These are phyloP conservation scores for Talaromyces amestolkiae DNA, from an alignment of 2,329 filamentous ascomycete genomes.

Conservation along the genomic window DNA sequence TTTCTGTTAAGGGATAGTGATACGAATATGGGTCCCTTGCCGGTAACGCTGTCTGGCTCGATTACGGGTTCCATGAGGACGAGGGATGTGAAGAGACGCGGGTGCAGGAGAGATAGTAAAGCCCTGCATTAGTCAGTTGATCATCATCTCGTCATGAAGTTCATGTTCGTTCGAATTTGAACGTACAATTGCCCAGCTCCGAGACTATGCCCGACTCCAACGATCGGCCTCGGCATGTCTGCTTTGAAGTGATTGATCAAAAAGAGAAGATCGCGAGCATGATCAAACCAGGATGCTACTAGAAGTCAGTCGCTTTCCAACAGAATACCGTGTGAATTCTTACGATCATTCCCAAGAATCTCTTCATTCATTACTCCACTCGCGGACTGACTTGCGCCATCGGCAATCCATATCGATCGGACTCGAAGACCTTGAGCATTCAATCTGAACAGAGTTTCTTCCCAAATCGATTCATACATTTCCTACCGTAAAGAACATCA, in stretches of 20 bases:
- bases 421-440: neutral
- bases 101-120: neutral
- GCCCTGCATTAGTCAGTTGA: neutral
- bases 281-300: slow-evolving; percentile 64
- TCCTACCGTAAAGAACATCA: neutral
- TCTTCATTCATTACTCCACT: slow-evolving; percentile 6
- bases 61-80: neutral
- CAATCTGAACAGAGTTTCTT: neutral
- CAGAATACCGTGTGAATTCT: neutral
- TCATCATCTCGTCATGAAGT: neutral
- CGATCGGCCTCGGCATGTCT: slow-evolving; percentile 56
- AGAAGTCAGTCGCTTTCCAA: neutral
- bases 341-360: neutral
- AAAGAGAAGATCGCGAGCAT: slow-evolving; percentile 73
- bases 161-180: neutral
- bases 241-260: slow-evolving; percentile 33
- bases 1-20: neutral
- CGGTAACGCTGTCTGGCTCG: no score
- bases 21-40: neutral
- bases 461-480: neutral
- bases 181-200: slow-evolving; percentile 53
- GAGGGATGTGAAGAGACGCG: neutral
- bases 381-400: neutral
- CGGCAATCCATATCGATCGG: neutral
- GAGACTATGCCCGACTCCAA: slow-evolving; percentile 83